phyloP scores from a whole-genome alignment of 2,329 filamentous ascomycete genomes.

The Neopestalotiopsis rosae region DNA sequence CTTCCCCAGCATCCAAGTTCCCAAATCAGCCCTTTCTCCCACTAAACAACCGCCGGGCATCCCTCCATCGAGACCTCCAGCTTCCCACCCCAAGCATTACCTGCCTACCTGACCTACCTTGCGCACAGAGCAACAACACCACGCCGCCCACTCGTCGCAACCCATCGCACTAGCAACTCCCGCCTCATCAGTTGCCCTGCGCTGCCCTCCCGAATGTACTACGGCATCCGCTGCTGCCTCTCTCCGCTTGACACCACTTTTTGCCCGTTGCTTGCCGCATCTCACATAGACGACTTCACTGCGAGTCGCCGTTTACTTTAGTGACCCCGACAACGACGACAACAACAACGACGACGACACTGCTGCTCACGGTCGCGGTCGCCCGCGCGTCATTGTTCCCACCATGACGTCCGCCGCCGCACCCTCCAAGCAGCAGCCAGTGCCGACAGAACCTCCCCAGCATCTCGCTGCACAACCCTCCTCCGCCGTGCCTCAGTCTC shows the following conservation, averaged over 20 bases:
- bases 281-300: not conserved
- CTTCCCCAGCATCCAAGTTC: not conserved
- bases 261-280: not conserved
- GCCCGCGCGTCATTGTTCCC: slow-evolving; percentile 36
- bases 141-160: slow-evolving; percentile 12
- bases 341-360: not conserved
- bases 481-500: slow-evolving; percentile 61
- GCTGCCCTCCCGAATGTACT: not conserved
- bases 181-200: slow-evolving; percentile 8
- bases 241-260: not conserved
- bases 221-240: not conserved
- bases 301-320: not conserved
- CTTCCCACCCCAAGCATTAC: not conserved
- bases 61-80: not conserved
- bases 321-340: not conserved
- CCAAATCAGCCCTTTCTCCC: not conserved
- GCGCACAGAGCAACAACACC: slow-evolving; percentile 16
- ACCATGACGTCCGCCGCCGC: slow-evolving; percentile 39
- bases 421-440: slow-evolving; percentile 30
- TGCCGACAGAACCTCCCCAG: slow-evolving; percentile 31
- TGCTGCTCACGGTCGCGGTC: slow-evolving; percentile 29
- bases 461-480: slow-evolving; percentile 25
- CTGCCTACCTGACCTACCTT: not conserved
- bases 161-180: slow-evolving; percentile 3
- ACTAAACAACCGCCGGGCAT: not conserved